Base-by-base conservation (phyloP, 306 rosid species). In the Inga laurina region DNA sequence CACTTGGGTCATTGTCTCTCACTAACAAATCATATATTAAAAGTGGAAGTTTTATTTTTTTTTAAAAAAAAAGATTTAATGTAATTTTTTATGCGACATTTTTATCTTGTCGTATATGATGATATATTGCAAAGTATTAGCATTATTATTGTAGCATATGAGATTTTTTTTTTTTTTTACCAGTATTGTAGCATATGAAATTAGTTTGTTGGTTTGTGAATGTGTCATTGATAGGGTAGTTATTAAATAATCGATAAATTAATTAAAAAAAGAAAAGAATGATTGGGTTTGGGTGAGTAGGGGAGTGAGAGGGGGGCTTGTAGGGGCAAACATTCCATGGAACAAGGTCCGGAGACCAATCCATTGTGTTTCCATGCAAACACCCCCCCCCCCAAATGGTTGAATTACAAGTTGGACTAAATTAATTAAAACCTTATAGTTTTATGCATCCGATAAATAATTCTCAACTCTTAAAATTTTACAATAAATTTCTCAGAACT, bases 321-420 rank as follows among this genome's bases (percentile, higher is more conserved):
- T 45, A 81, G 49, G 80, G 49, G 81, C 88, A 88, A 82, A 85
- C 88, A 87, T 85, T 87, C 76, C 90, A 72, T 77, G 80, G 79
- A 85, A 79, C 72, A 87, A 37, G 87, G 84, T 69, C 67, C 70
- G 24, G 78, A 82, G 62, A 84, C 80, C 82, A 87, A 62, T 41
- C 52, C 70, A 61, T 59, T 43, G 70, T 84, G 88, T 79, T 78
- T 77, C 67, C 84, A 52, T 62, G 62, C 69, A 2, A 24, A 21
- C 7, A 57, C 16, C 35, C 75, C n/a, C 0, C 82, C 37, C 66
- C 22, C 66, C 0, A 5, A 13, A 3, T 39, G 43, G 43, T 39
- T 37, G 41, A 37, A 37, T 37, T 4, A 37, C 41, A 5, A 37
- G 5, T 37, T 1, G 41, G 43, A 6, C 43, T 0, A 39, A 39